Conservation (phyloP, 768 basidiomycete genomes). For the Leccinum subgranulosum region DNA sequence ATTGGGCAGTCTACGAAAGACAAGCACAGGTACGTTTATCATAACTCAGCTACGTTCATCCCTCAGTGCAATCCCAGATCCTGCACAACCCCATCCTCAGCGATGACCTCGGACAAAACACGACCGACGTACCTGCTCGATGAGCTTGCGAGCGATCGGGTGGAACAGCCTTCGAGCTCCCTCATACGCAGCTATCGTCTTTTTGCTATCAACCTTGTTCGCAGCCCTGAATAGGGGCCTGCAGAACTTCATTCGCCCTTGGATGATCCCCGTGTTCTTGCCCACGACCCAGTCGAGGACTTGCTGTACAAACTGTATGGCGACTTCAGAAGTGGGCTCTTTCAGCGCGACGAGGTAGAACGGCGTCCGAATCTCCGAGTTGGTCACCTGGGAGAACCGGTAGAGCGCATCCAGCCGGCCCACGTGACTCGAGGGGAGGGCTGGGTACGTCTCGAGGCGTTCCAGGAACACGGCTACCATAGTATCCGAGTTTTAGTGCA, state of each 20-base stretch:
- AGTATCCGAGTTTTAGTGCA: neutral
- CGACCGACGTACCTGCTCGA: slow-evolving; percentile 41
- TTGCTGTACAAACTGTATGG: slow-evolving; percentile 28
- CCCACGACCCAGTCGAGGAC: slow-evolving; percentile 49
- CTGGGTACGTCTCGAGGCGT: slow-evolving; percentile 39
- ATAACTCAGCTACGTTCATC: neutral
- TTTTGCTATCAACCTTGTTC: slow-evolving; percentile 33
- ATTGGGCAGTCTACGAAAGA: neutral
- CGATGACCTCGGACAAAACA: too few species aligned
- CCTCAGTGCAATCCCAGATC: slow-evolving; percentile 20
- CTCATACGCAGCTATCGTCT: slow-evolving; percentile 36
- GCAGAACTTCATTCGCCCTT: slow-evolving; percentile 58
- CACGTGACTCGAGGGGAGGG: slow-evolving; percentile 44
- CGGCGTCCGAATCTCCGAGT: slow-evolving; percentile 50
- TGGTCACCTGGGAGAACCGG: slow-evolving; percentile 38
- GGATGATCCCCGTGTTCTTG: slow-evolving; percentile 38
- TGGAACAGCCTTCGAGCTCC: slow-evolving; percentile 40
- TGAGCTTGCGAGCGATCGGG: slow-evolving; percentile 48
- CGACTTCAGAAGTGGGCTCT: slow-evolving; percentile 33
- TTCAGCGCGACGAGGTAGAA: slow-evolving; percentile 51
- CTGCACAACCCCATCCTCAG: slow-evolving; percentile 10
- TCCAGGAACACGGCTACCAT: slow-evolving; percentile 54
- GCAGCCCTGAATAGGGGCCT: slow-evolving; percentile 43
- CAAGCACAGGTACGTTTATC: neutral
- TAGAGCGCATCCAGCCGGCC: slow-evolving; percentile 44